A percentile compares a stretch with the other conserved stretches of the same genome.
phyloP scores from a whole-genome alignment of 2,329 filamentous ascomycete species.

The Monosporascus sp. region DNA sequence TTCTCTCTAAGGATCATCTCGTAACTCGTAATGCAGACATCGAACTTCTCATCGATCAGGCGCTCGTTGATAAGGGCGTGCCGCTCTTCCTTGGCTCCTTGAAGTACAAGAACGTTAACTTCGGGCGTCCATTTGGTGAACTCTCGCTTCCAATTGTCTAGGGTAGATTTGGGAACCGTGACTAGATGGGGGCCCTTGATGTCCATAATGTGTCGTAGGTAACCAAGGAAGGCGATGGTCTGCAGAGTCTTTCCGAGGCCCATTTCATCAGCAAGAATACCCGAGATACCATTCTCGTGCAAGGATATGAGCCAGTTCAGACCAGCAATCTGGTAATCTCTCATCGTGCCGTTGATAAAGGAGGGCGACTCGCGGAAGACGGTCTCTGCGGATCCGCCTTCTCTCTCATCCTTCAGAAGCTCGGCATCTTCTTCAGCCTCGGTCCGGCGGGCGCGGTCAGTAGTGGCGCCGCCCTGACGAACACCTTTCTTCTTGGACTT shows the following conservation, averaged over 20 bases:
- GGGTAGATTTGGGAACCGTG: slow-evolving; percentile 89
- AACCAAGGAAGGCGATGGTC: slow-evolving; percentile 94
- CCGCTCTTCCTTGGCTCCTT: slow-evolving; percentile 92
- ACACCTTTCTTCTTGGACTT: slow-evolving; percentile 68
- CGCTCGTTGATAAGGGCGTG: slow-evolving; percentile 83
- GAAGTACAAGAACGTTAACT: slow-evolving; percentile 86
- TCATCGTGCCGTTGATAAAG: slow-evolving; percentile 86
- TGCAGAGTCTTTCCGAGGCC: slow-evolving; percentile 96
- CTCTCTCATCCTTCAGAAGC: slow-evolving; percentile 78
- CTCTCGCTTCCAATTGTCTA: slow-evolving; percentile 98
- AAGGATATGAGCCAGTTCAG: slow-evolving; percentile 97
- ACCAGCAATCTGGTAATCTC: slow-evolving; percentile 93
- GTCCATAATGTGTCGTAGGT: slow-evolving; percentile 83
- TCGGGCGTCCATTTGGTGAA: slow-evolving; percentile 94
- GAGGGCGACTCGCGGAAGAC: slow-evolving; percentile 90
- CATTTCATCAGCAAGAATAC: slow-evolving; percentile 98
- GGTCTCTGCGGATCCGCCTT: slow-evolving; percentile 77
- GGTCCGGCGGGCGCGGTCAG: slow-evolving; percentile 75
- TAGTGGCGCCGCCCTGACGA: slow-evolving; percentile 79
- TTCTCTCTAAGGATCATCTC: slow-evolving; percentile 98
- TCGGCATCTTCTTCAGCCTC: slow-evolving; percentile 98
- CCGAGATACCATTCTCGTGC: slow-evolving; percentile 97
- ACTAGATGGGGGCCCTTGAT: slow-evolving; percentile 90
- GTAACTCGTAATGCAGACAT: slow-evolving; percentile 97
- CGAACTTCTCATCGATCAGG: slow-evolving; percentile 90